phyloP scores from a whole-genome alignment of 1,284 basidiomycete genomes.

The Trichosporon sp. region DNA sequence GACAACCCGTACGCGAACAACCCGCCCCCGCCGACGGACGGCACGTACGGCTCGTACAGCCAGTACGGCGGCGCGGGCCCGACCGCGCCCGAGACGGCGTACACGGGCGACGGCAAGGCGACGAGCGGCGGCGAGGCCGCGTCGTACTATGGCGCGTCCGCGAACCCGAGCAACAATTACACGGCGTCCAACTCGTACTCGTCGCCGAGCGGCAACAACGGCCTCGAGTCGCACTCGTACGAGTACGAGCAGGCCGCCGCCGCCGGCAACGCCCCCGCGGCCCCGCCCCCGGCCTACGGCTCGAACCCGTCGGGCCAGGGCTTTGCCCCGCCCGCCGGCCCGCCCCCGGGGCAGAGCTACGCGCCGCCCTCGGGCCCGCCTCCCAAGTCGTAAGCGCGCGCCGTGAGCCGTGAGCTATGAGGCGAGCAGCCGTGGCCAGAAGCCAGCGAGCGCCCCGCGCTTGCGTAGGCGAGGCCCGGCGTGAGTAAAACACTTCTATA shows the following conservation, averaged over 20 bases:
- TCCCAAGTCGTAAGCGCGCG: slow-evolving; percentile 9
- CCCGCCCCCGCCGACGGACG: neutral
- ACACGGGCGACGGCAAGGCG: neutral
- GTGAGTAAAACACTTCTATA: neutral
- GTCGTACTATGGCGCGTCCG: neutral
- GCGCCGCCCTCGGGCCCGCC: slow-evolving; percentile 13
- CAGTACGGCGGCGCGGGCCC: neutral
- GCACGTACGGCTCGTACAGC: slow-evolving; percentile 1
- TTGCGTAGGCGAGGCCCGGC: neutral
- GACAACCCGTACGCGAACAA: slow-evolving; percentile 3
- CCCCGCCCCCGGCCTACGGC: slow-evolving; percentile 8
- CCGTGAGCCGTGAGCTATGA: neutral
- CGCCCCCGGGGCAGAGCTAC: slow-evolving; percentile 24
- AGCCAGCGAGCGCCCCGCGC: neutral
- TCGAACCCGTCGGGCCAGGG: slow-evolving; percentile 3
- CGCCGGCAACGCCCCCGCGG: neutral
- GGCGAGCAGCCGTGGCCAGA: neutral
- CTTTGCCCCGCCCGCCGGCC: slow-evolving; percentile 33
- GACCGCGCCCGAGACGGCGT: neutral
- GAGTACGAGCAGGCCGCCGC: slow-evolving; percentile 47
- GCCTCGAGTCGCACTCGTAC: slow-evolving; percentile 24
- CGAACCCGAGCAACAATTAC: neutral
- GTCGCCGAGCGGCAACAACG: neutral
- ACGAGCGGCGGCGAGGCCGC: neutral
- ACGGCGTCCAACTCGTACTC: neutral